Percentiles rank a stretch among this genome's conserved stretches.
phyloP scores from a whole-genome alignment of 2,329 filamentous ascomycete genomes.

The Cordyceps sp. region DNA sequence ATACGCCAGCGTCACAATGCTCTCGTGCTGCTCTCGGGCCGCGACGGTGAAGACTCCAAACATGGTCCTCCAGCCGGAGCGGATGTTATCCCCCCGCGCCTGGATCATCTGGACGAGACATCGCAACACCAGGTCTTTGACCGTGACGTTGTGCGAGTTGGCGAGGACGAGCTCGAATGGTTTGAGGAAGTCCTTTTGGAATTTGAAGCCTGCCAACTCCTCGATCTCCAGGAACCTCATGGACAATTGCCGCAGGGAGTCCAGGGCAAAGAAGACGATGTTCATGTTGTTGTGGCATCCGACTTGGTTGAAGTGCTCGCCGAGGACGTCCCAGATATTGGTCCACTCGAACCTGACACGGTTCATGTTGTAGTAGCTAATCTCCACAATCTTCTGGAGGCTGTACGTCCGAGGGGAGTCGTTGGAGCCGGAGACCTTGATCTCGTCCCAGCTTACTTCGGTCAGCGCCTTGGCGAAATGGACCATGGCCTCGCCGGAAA shows the following conservation, averaged over 20 bases:
- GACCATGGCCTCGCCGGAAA: slow-evolving; percentile 87
- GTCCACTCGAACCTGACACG: slow-evolving; percentile 97
- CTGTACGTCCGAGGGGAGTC: slow-evolving; percentile 95
- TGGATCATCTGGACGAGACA: slow-evolving; percentile 99
- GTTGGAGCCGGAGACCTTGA: slow-evolving; percentile 89
- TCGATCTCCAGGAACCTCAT: slow-evolving; percentile 99
- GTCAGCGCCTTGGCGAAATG: slow-evolving; percentile 85
- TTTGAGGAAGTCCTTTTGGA: slow-evolving; percentile 97
- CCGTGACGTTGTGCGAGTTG: slow-evolving; percentile 76
- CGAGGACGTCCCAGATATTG: slow-evolving; percentile 93
- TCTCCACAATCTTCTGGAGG: slow-evolving; percentile 94
- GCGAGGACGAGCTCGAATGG: slow-evolving; percentile 96
- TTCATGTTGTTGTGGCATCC: slow-evolving; percentile 93
- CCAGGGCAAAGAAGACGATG: slow-evolving; percentile 93
- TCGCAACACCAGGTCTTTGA: slow-evolving; percentile 93
- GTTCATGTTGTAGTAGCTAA: slow-evolving; percentile 99
- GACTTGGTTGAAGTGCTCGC: slow-evolving; percentile 95
- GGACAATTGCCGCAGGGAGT: slow-evolving; percentile 85
- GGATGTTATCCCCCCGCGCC: slow-evolving; percentile 87
- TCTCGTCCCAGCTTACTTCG: slow-evolving; percentile 98
- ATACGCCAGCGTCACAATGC: slow-evolving; percentile 90
- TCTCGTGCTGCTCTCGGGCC: slow-evolving; percentile 81
- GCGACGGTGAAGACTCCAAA: slow-evolving; percentile 97
- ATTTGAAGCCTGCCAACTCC: slow-evolving; percentile 96
- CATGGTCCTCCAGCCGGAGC: slow-evolving; percentile 98